phyloP scores from a whole-genome alignment of 2,329 filamentous ascomycete genomes.

The Talaromyces islandicus region DNA sequence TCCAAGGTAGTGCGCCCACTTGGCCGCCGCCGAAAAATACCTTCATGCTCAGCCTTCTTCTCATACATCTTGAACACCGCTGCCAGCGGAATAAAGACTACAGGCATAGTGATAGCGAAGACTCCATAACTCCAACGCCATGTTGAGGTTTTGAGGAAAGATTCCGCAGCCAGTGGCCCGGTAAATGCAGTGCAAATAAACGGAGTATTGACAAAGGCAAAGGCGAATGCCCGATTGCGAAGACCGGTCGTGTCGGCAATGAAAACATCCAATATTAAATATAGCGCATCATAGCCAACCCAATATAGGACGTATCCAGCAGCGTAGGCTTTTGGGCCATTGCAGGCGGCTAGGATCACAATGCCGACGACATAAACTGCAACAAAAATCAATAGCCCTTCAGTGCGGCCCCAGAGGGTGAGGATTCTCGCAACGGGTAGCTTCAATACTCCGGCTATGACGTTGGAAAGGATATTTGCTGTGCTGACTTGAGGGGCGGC shows the following conservation, averaged over 20 bases:
- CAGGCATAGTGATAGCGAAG: constrained; percentile 55
- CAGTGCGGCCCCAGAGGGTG: constrained; percentile 57
- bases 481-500: constrained; percentile 46
- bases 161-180: constrained; percentile 46
- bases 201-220: constrained; percentile 54
- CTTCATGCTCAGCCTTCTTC: constrained; percentile 49
- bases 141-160: constrained; percentile 42
- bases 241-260: constrained; percentile 58
- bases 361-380: constrained; percentile 44
- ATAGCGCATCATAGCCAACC: constrained; percentile 51
- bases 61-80: constrained; percentile 51
- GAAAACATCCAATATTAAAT: constrained; percentile 53
- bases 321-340: constrained; percentile 55
- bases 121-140: constrained; percentile 60
- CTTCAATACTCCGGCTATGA: constrained; percentile 54
- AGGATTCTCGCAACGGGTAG: constrained; percentile 57
- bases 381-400: constrained; percentile 51
- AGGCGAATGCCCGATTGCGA: constrained; percentile 55
- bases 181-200: constrained; percentile 57
- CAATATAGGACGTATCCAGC: constrained; percentile 59
- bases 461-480: constrained; percentile 50
- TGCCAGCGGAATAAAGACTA: constrained; percentile 51
- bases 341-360: constrained; percentile 57
- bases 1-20: constrained; percentile 43
- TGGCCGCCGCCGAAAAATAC: constrained; percentile 41